A percentile compares a stretch with the other conserved stretches of the same genome.
phyloP scores from a whole-genome alignment of 345 rosid species.

The Linum tenue region DNA sequence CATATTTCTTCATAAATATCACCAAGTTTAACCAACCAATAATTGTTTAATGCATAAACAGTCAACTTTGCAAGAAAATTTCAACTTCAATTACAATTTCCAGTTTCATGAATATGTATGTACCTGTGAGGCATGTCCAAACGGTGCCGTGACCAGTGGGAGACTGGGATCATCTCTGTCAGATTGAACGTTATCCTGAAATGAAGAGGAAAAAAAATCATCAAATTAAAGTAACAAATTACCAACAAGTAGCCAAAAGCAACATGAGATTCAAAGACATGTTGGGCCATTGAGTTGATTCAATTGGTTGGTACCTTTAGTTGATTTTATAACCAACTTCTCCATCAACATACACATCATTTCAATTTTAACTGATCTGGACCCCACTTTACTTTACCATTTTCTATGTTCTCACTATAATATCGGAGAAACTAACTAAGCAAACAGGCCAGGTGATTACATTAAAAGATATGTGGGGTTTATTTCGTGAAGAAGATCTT shows the following conservation, averaged over 20 bases:
- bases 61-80: neutral
- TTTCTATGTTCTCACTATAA: neutral
- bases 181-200: conserved; percentile 68
- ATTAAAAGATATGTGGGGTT: neutral
- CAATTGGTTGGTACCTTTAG: no score
- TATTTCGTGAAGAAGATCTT: neutral
- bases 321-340: no score
- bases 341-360: no score
- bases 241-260: neutral
- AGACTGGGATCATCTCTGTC: conserved; percentile 93
- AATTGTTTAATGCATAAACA: neutral
- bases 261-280: neutral
- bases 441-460: neutral
- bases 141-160: conserved; percentile 94
- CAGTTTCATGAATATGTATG: neutral
- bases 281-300: no score
- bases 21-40: neutral
- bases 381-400: no score
- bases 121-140: conserved; percentile 99
- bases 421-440: neutral
- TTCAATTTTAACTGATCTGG: no score
- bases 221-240: neutral
- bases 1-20: neutral
- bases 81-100: no score
- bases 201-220: neutral